Evolutionary conservation across 768 basidiomycete genomes (phyloP), one percentile per base, ranked within the genome.

Genomic region (Russula earlei): DNA sequence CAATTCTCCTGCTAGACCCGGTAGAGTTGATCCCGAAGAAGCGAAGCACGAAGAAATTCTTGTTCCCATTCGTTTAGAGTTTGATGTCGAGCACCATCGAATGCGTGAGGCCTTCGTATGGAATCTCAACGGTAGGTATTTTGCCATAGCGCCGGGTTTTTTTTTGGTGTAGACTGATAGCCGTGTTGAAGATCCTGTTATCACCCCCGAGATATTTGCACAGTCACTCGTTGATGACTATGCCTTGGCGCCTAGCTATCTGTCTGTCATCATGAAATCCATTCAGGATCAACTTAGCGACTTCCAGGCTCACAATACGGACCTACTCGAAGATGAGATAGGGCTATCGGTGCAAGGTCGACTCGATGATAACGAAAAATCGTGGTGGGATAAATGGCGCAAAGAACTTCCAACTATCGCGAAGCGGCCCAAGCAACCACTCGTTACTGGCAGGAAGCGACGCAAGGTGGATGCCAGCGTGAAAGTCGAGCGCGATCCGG

Each of bases 101-200:
- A 85, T 97, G 76, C 82, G 92, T 25, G 96, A 99, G 67, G 92
- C 95, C 0, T 97, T 98, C 71, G 80, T 96, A 43, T 99, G 95
- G 96, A 96, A 99, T 65, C 70, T 94, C 43, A 87, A 87, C 61
- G 95, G 94, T 96, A 54, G n/a, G 81, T 60, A 6, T n/a, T 47
- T 42, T 25, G 7, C 19, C 24, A 1, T 19, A 20, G 15, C 11
- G 24, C 36, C 17, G 4, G 20, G 6, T 19, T 40, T 2, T 20
- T 47, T 34, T 24, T 1, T n/a, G n/a, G n/a, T n/a, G 5, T 4
- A 37, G 29, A 15, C 43, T 59, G 24, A 34, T 20, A 19, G 24
- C 19, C 38, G 14, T 12, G 37, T n/a, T n/a, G n/a, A 48, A 96
- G 95, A 98, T 69, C 84, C 90, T 1, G 72, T 92, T 46, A 82